phyloP scores from a whole-genome alignment of 202 grass and related monocot genomes.

The Digitaria exilis region DNA sequence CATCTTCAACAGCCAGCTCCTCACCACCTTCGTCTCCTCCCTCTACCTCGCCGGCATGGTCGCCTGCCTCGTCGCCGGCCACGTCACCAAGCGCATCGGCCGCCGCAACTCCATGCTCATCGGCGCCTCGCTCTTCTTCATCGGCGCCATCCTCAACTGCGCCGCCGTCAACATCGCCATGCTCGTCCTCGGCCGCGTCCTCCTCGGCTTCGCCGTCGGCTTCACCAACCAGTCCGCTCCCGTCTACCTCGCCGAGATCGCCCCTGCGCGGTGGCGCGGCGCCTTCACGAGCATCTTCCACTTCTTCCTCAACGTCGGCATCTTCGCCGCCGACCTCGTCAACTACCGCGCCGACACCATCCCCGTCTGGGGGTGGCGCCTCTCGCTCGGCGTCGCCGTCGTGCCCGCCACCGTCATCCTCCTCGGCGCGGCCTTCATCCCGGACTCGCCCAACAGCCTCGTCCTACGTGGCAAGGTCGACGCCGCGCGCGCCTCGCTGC shows the following conservation, averaged over 20 bases:
- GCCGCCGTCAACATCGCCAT: slow-evolving; percentile 64
- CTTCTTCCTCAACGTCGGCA: slow-evolving; percentile 67
- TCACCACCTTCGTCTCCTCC: slow-evolving; percentile 76
- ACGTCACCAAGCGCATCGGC: slow-evolving; percentile 59
- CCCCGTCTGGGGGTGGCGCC: slow-evolving; percentile 66
- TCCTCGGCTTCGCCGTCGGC: slow-evolving; percentile 79
- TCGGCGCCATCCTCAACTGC: slow-evolving; percentile 60
- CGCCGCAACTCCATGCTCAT: slow-evolving; percentile 62
- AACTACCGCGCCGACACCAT: slow-evolving; percentile 77
- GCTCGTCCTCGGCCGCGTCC: slow-evolving; percentile 72
- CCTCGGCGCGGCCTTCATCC: slow-evolving; percentile 55
- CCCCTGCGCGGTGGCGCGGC: slow-evolving; percentile 64
- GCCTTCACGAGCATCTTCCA: slow-evolving; percentile 78
- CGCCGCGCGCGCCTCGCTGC: slow-evolving; percentile 52
- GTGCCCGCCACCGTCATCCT: slow-evolving; percentile 53
- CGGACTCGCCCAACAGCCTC: slow-evolving; percentile 73
- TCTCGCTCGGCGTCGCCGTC: slow-evolving; percentile 68
- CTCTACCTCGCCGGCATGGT: slow-evolving; percentile 68
- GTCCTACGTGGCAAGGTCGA: slow-evolving; percentile 54
- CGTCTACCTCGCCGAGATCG: slow-evolving; percentile 76
- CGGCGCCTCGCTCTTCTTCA: slow-evolving; percentile 63
- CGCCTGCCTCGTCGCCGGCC: slow-evolving; percentile 58
- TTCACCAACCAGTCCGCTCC: slow-evolving; percentile 85
- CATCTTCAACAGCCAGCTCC: slow-evolving; percentile 66
- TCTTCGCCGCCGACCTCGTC: slow-evolving; percentile 61